Evolutionary conservation across 208 protist species (phyloP), one percentile per base, ranked within the genome.

Genomic region (Leishmania tropica): DNA sequence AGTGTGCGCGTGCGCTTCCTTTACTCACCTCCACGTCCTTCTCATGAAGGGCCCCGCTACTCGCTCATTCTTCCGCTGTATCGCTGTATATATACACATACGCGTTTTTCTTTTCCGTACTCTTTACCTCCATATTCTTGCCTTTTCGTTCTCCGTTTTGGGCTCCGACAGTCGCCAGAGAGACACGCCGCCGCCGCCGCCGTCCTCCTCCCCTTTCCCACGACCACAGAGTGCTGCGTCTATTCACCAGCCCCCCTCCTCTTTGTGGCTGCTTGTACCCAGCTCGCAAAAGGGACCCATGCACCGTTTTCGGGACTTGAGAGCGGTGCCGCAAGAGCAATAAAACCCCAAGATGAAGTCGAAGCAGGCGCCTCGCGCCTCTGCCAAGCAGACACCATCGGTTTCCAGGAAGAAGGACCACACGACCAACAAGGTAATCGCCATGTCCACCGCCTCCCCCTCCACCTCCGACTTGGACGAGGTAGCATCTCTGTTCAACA

Each of bases 401-500:
- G 28, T 35, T 35, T 62, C 75, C 8, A 51, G 31, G 56, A 78
- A 53, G 73, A 76, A 47, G 24, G 15, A 15, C 0, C 15, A 11
- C 73, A 4, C 28, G 2, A 28, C 51, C 51, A 3, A 31, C 73
- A 62, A 74, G 45, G 70, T 35, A 10, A 74, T 35, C 70, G 21
- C 70, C 28, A 51, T n/a, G 24, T 74, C 70, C 21, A 3, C 42
- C 28, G 45, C 45, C 28, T 28, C 70, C 45, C 31, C 15, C 51
- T 54, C 70, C 45, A 51, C 40, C 21, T 15, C 19, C 21, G 83
- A 83, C 65, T 53, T 80, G 8, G 83, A 86, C 11, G 83, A 86
- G 6, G 83, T 86, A 28, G 78, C 78, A 2, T 62, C 77, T 35
- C 24, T 86, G 45, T 86, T 86, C 60, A 75, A 58, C 48, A 62